Conservation (phyloP, 1,284 basidiomycete genomes). For the Spongiforma sp. region DNA sequence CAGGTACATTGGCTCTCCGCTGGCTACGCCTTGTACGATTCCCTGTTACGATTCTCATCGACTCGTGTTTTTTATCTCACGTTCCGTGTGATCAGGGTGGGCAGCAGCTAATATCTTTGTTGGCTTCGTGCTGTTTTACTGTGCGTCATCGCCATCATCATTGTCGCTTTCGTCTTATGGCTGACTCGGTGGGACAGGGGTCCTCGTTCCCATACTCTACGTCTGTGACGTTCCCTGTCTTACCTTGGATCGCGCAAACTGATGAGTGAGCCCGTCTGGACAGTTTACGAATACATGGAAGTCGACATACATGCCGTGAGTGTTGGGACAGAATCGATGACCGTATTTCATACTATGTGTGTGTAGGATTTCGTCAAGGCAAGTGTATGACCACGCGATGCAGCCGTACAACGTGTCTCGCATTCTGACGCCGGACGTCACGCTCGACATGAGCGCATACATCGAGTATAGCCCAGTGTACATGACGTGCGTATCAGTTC, state of each 20-base stretch:
- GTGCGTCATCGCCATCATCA: conserved; percentile 31
- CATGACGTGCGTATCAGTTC: conserved; percentile 46
- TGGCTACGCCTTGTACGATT: conserved; percentile 37
- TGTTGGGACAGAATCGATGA: too few relatives aligned
- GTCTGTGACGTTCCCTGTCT: conserved; percentile 22
- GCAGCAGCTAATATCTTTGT: conserved; percentile 65
- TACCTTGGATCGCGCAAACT: background rate
- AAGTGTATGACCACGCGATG: conserved; percentile 53
- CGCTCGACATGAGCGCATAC: conserved; percentile 62
- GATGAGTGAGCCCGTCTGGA: conserved; percentile 12
- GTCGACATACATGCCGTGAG: conserved; percentile 47
- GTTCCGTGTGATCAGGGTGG: conserved; percentile 44
- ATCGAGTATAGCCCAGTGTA: conserved; percentile 71
- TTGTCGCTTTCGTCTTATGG: background rate
- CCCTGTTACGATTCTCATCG: background rate
- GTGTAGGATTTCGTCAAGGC: conserved; percentile 32
- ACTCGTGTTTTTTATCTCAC: background rate
- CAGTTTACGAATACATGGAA: conserved; percentile 54
- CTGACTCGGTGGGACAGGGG: conserved; percentile 46
- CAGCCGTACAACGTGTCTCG: conserved; percentile 60
- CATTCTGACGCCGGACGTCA: conserved; percentile 54
- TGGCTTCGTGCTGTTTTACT: conserved; percentile 68
- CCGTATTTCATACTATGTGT: conserved; percentile 7
- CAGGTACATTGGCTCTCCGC: conserved; percentile 51
- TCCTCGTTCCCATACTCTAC: conserved; percentile 56